phyloP scores from a whole-genome alignment of 768 basidiomycete species.

The Ramaria sp. region DNA sequence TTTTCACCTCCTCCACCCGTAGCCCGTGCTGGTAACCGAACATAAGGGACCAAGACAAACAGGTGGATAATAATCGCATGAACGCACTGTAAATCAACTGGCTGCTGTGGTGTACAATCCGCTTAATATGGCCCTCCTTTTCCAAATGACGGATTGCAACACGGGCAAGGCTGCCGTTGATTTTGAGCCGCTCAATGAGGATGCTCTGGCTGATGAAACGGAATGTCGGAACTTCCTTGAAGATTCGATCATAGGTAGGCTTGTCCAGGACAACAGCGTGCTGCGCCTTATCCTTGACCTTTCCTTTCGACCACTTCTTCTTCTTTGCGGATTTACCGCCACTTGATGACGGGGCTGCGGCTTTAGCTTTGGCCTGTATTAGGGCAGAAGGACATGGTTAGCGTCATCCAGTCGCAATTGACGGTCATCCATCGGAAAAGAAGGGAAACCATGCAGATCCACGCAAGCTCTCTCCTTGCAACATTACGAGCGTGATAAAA shows the following conservation, averaged over 20 bases:
- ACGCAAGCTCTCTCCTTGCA: not conserved
- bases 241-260: constrained; percentile 81
- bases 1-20: constrained; percentile 25
- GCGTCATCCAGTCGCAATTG: not conserved
- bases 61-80: constrained; percentile 7
- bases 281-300: constrained; percentile 99
- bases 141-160: constrained; percentile 85
- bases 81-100: constrained; percentile 94
- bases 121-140: constrained; percentile 90
- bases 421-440: constrained; percentile 4
- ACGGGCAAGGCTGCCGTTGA: constrained; percentile 92
- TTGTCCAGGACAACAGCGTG: constrained; percentile 96
- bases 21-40: constrained; percentile 28
- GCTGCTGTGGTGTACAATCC: constrained; percentile 88
- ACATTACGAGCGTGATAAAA: not conserved
- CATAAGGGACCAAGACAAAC: not conserved
- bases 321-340: constrained; percentile 92
- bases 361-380: constrained; percentile 64
- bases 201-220: constrained; percentile 96
- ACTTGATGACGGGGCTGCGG: constrained; percentile 53
- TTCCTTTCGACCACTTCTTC: constrained; percentile 99
- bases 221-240: constrained; percentile 99
- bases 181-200: constrained; percentile 96
- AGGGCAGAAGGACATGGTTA: not conserved
- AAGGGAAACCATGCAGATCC: not conserved